These are phyloP conservation scores for Rasamsonia emersonii DNA, from an alignment of 2,329 filamentous ascomycete species.

Conservation along the genomic window DNA sequence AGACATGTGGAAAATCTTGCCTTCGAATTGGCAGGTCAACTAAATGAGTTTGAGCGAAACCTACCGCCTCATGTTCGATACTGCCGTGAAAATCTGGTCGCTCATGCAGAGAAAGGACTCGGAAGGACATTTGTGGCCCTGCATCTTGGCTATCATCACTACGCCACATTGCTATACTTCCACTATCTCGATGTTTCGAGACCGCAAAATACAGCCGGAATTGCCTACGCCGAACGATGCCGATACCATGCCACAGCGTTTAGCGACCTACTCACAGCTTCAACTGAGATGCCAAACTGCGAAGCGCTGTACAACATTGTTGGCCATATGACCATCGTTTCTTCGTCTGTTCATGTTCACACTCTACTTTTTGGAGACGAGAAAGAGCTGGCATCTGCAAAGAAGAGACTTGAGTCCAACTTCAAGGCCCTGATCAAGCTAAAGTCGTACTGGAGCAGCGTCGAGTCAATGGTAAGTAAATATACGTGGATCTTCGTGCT, in stretches of 20 bases:
- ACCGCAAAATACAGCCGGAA: no score
- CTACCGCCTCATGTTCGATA: constrained; percentile 30
- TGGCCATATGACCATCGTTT: constrained; percentile 28
- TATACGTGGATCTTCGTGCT: no score
- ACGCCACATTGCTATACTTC: constrained; percentile 41
- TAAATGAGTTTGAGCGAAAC: constrained; percentile 28
- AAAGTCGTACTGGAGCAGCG: not conserved
- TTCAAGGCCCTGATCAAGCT: constrained; percentile 2
- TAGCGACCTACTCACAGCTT: constrained; percentile 1
- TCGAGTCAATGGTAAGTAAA: no score
- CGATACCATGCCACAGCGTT: constrained; percentile 1
- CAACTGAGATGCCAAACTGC: constrained; percentile 15
- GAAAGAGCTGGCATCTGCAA: not conserved
- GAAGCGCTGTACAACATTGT: constrained; percentile 25
- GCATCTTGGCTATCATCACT: constrained; percentile 42
- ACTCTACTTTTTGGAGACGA: constrained; percentile 23
- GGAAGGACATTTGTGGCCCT: constrained; percentile 38
- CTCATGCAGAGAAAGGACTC: constrained; percentile 30
- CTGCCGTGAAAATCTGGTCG: constrained; percentile 31
- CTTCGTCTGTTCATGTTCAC: constrained; percentile 27
- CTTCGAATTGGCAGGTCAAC: constrained; percentile 20
- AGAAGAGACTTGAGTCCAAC: not conserved
- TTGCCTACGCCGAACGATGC: constrained; percentile 3
- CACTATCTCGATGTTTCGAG: constrained; percentile 39
- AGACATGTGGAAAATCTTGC: constrained; percentile 15